Evolutionary conservation across 23 red algal species (phyloP).

Genomic region (Cyanidium caldarium): DNA sequence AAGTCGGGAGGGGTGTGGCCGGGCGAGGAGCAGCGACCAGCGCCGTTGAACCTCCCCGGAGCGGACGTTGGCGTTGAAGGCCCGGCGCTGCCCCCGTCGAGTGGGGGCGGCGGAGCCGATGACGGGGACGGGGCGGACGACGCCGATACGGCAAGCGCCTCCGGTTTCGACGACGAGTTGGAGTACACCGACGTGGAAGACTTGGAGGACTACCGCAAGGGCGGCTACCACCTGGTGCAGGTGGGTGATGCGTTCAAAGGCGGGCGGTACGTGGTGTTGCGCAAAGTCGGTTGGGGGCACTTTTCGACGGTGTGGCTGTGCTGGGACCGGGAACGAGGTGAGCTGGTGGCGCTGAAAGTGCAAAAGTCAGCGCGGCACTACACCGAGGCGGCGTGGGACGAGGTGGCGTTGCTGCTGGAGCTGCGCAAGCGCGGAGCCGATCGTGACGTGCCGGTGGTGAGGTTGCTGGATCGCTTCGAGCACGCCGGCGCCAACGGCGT

Average conservation of each 20-base stretch:
- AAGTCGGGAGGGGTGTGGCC: no score
- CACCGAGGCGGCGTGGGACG: slow-evolving; percentile 63
- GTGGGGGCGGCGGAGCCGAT: no score
- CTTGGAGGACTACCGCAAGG: slow-evolving; percentile 15
- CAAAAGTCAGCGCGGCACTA: slow-evolving; percentile 86
- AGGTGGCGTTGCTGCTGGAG: slow-evolving; percentile 37
- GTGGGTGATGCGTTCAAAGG: slow-evolving; percentile 64
- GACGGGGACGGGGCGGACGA: background rate
- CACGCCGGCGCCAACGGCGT: slow-evolving; percentile 41
- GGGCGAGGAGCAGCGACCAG: no score
- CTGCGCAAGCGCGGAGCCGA: slow-evolving; percentile 10
- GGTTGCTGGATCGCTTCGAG: slow-evolving; percentile 59
- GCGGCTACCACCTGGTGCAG: slow-evolving; percentile 67
- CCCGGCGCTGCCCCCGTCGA: no score
- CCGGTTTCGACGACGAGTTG: background rate
- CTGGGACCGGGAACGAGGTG: slow-evolving; percentile 13
- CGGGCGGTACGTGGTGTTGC: slow-evolving; percentile 56
- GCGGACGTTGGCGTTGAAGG: no score
- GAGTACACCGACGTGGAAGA: slow-evolving; percentile 19
- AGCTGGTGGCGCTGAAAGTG: slow-evolving; percentile 65
- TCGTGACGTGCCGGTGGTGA: slow-evolving; percentile 26
- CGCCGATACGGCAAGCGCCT: background rate
- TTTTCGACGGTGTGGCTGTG: slow-evolving; percentile 92
- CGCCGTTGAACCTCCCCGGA: no score
- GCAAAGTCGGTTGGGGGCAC: slow-evolving; percentile 90